Percentiles rank a stretch among this genome's conserved stretches.
Conservation (phyloP, 2,329 filamentous ascomycete genomes). For the Pseudogymnoascus sp. region DNA sequence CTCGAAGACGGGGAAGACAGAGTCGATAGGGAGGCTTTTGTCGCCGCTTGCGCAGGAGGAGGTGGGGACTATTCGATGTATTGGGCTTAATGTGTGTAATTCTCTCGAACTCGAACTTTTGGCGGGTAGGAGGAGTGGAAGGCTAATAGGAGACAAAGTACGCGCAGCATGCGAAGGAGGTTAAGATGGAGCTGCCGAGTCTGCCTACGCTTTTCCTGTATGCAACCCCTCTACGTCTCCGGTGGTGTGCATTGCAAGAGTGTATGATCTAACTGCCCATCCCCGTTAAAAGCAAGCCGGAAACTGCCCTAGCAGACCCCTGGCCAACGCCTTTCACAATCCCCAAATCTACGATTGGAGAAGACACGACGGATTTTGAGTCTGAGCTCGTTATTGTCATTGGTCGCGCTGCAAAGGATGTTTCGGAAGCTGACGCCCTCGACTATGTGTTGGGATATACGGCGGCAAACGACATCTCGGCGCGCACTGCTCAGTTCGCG, state of each 20-base stretch:
- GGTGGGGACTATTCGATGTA: constrained; percentile 40
- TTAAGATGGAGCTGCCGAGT: constrained; percentile 34
- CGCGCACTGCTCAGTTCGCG: constrained; percentile 41
- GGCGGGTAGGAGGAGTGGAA: background rate
- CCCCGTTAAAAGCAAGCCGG: constrained; percentile 16
- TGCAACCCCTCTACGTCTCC: background rate
- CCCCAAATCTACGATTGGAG: constrained; percentile 36
- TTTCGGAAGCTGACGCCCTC: constrained; percentile 37
- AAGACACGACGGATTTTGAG: constrained; percentile 41
- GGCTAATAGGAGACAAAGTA: constrained; percentile 27
- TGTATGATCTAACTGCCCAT: background rate
- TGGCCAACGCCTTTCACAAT: constrained; percentile 33
- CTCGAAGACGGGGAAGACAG: constrained; percentile 38
- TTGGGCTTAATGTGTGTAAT: constrained; percentile 40
- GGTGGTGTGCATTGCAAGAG: background rate
- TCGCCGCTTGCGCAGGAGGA: constrained; percentile 36
- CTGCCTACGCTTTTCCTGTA: constrained; percentile 32
- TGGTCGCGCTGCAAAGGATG: constrained; percentile 38
- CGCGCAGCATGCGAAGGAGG: constrained; percentile 37
- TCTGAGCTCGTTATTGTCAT: constrained; percentile 44
- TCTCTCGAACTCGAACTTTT: background rate
- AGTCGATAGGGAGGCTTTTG: constrained; percentile 34
- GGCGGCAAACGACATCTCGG: constrained; percentile 47
- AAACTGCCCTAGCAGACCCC: constrained; percentile 8
- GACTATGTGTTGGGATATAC: constrained; percentile 49